Evolutionary conservation across 768 basidiomycete genomes (phyloP).

Genomic region (Paxillus ammoniavirescens): DNA sequence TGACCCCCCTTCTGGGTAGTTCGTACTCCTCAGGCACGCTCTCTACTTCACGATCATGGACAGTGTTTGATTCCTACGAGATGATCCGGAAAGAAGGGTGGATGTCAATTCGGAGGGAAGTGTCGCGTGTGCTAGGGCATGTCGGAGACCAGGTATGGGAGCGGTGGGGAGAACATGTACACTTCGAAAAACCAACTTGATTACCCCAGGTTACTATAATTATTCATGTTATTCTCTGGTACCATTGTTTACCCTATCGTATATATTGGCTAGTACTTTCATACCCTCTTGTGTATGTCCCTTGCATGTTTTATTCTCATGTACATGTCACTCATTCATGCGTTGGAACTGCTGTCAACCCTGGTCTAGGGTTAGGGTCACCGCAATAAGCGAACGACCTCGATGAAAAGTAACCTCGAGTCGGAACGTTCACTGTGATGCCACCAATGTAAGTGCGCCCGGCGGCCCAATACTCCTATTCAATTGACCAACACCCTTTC

Average conservation of each 20-base stretch:
- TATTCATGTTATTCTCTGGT: constrained; percentile 18
- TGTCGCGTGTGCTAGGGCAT: constrained; percentile 39
- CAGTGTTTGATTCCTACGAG: constrained; percentile 35
- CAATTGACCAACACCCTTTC: neutral
- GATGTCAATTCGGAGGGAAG: constrained; percentile 35
- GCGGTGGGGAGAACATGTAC: constrained; percentile 35
- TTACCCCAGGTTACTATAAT: constrained; percentile 8
- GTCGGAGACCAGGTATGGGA: constrained; percentile 44
- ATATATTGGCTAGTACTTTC: no score
- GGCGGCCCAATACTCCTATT: neutral
- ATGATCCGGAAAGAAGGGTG: constrained; percentile 42
- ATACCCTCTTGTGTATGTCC: neutral
- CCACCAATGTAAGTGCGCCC: constrained; percentile 28
- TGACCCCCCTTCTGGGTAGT: constrained; percentile 47
- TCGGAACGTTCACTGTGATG: constrained; percentile 8
- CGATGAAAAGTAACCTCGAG: neutral
- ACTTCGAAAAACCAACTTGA: constrained; percentile 31
- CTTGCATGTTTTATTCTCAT: neutral
- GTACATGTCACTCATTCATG: neutral
- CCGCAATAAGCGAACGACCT: neutral
- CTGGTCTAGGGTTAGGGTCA: constrained; percentile 8
- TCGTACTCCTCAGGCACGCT: constrained; percentile 29
- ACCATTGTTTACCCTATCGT: constrained; percentile 7
- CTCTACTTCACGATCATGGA: constrained; percentile 38
- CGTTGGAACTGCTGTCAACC: no score